Evolutionary conservation across 805 yeast species (phyloP).

Genomic region (Yarrowia porcina): DNA sequence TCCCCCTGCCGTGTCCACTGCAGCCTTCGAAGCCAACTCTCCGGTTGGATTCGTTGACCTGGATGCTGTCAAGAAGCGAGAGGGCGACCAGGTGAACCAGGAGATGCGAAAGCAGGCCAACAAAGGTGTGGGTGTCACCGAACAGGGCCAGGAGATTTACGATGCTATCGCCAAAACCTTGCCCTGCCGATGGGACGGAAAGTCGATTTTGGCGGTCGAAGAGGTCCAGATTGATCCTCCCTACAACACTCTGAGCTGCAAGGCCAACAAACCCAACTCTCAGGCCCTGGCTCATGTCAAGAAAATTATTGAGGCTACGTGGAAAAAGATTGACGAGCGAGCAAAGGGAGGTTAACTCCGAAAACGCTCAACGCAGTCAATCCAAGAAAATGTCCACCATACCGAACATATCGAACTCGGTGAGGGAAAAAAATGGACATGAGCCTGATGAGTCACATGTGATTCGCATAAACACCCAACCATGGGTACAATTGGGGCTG

Average conservation of each 20-base stretch:
- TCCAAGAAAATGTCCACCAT: not conserved
- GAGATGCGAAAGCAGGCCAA: not conserved
- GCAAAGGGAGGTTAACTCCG: constrained; percentile 50
- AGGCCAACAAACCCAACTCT: constrained; percentile 35
- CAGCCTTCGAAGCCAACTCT: not conserved
- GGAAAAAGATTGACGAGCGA: constrained; percentile 45
- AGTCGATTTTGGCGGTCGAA: constrained; percentile 46
- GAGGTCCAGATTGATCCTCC: constrained; percentile 49
- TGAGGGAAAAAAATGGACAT: too few species aligned
- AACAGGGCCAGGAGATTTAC: constrained; percentile 47
- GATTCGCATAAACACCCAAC: too few species aligned
- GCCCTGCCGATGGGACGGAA: constrained; percentile 46
- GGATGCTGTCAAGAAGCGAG: not conserved
- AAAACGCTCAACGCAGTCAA: not conserved
- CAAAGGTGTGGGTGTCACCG: constrained; percentile 40
- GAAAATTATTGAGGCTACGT: constrained; percentile 50
- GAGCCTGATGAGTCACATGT: too few species aligned
- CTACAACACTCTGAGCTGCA: constrained; percentile 39
- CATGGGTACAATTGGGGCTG: too few species aligned
- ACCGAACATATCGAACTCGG: too few species aligned
- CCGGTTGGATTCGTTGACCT: constrained; percentile 6
- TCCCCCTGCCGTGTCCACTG: constrained; percentile 4
- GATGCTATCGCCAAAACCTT: constrained; percentile 47
- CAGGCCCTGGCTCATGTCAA: constrained; percentile 44
- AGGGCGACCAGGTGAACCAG: not conserved